Conservation (phyloP, 108 stramenopile species). For the Skeletonema menzelii region DNA sequence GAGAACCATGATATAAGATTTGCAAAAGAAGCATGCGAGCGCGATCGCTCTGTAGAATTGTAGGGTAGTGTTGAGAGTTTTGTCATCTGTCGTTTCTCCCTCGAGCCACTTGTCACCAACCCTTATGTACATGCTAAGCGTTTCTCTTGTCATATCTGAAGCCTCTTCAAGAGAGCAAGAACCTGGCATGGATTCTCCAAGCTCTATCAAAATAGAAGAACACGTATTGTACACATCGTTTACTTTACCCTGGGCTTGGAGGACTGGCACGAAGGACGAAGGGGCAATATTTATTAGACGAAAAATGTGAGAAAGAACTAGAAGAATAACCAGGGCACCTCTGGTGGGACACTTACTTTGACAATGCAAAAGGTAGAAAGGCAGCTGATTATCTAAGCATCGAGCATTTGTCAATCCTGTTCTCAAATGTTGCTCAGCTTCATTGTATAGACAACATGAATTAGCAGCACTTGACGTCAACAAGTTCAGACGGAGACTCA, state of each 20-base stretch:
- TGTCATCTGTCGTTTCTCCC: background rate
- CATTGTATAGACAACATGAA: background rate
- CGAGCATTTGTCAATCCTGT: background rate
- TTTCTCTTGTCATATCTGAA: too few species aligned
- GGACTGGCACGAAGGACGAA: too few species aligned
- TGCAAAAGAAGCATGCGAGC: background rate
- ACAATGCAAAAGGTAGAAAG: conserved; percentile 13
- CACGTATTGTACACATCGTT: background rate
- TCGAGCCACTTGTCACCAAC: background rate
- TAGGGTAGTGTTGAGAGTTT: background rate
- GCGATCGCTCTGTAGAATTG: background rate
- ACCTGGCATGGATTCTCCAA: background rate
- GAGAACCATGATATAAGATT: too few species aligned
- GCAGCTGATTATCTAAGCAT: conserved; percentile 18
- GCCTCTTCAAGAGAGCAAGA: too few species aligned
- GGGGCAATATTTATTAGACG: too few species aligned
- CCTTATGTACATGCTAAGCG: too few species aligned
- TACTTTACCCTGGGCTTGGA: conserved; percentile 5
- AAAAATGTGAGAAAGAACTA: too few species aligned
- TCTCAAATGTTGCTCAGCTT: conserved; percentile 7
- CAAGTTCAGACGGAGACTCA: background rate
- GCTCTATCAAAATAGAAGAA: background rate
- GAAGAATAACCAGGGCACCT: too few species aligned
- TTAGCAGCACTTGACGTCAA: conserved; percentile 5
- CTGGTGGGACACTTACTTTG: background rate